phyloP scores from a whole-genome alignment of 306 rosid genomes.

The Inga leiocalycina region DNA sequence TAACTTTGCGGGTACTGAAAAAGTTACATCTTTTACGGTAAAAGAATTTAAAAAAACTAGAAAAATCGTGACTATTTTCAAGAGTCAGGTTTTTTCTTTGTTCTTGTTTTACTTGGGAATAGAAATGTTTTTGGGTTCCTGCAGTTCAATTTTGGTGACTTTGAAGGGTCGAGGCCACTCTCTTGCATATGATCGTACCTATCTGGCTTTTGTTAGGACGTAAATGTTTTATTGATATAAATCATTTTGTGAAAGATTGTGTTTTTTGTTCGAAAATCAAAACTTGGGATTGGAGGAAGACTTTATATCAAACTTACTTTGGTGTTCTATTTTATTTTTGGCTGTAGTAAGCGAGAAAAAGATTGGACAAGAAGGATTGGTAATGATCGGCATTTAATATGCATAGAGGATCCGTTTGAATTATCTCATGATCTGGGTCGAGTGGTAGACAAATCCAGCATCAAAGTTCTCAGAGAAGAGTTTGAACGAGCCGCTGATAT shows the following conservation, averaged over 20 bases:
- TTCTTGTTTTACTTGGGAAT: background rate
- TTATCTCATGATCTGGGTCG: conserved; percentile 92
- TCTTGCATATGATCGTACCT: background rate
- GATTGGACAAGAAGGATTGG: conserved; percentile 98
- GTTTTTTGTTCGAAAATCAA: background rate
- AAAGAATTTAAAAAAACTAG: background rate
- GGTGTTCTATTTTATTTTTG: background rate
- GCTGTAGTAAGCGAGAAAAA: conserved; percentile 75
- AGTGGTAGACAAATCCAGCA: conserved; percentile 89
- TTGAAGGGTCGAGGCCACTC: background rate
- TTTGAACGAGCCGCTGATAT: conserved; percentile 92
- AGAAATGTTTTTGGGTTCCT: background rate
- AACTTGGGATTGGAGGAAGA: background rate
- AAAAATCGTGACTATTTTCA: background rate
- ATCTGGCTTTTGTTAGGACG: conserved; percentile 3
- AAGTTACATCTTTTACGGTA: background rate
- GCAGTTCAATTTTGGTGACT: background rate
- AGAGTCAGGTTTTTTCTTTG: background rate
- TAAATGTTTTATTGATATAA: background rate
- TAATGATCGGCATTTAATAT: conserved; percentile 89
- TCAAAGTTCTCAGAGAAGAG: conserved; percentile 89
- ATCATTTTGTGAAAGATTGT: background rate
- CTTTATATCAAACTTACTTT: background rate
- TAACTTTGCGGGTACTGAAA: background rate
- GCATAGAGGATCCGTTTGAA: conserved; percentile 98